Evolutionary conservation across 371 early-diverging fungal genomes (phyloP).

Genomic region (Mucor lusitanicus): DNA sequence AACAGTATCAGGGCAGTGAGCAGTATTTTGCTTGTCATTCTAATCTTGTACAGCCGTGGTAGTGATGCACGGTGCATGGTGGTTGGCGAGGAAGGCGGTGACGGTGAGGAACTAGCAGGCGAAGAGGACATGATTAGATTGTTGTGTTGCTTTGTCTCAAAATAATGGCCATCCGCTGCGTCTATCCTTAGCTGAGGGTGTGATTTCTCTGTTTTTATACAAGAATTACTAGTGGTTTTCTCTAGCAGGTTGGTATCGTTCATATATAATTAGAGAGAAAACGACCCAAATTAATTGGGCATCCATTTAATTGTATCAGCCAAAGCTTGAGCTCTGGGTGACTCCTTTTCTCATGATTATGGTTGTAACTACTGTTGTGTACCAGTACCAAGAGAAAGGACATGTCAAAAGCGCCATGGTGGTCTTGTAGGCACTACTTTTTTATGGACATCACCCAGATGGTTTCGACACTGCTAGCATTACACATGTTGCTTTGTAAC

Average conservation of each 20-base stretch:
- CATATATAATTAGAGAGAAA: conserved; percentile 1
- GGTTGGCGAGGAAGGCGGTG: conserved; percentile 31
- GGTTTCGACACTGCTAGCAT: too few relatives aligned
- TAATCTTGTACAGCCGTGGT: conserved; percentile 26
- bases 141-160: conserved; percentile 1
- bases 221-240: neutral
- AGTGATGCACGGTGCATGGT: conserved; percentile 9
- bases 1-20: conserved; percentile 27
- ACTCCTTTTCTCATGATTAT: neutral
- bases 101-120: conserved; percentile 28
- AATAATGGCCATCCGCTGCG: conserved; percentile 11
- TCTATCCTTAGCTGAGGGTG: conserved; percentile 27
- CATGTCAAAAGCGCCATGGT: neutral
- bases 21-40: conserved; percentile 13
- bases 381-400: too few relatives aligned
- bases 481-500: too few relatives aligned
- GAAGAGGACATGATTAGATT: conserved; percentile 18
- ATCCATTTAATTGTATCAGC: neutral
- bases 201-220: neutral
- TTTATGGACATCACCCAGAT: too few relatives aligned
- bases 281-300: neutral
- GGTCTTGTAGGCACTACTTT: too few relatives aligned
- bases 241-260: conserved; percentile 9
- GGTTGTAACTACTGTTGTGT: too few relatives aligned
- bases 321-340: neutral